Conservation (phyloP, 768 basidiomycete species). For the Chalciporus piperatus region DNA sequence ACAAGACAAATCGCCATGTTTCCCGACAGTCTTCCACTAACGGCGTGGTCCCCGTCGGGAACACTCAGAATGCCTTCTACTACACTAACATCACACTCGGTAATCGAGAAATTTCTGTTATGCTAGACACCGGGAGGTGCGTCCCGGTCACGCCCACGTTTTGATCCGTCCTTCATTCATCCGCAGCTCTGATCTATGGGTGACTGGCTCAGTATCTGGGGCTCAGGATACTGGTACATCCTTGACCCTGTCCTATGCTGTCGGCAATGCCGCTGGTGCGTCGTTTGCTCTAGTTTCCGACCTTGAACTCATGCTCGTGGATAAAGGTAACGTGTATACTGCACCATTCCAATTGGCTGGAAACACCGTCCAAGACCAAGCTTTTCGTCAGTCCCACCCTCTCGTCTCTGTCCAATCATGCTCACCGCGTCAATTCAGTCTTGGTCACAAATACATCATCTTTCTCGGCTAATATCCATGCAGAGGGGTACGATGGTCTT, state of each 20-base stretch:
- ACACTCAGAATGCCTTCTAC: slow-evolving; percentile 73
- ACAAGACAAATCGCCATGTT: slow-evolving; percentile 6
- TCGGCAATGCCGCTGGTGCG: slow-evolving; percentile 62
- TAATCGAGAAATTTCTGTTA: slow-evolving; percentile 52
- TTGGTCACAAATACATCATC: slow-evolving; percentile 59
- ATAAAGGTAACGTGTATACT: slow-evolving; percentile 53
- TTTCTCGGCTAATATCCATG: slow-evolving; percentile 58
- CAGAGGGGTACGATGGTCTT: slow-evolving; percentile 67
- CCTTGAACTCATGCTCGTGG: background rate
- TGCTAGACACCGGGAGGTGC: slow-evolving; percentile 79
- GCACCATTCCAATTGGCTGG: slow-evolving; percentile 53
- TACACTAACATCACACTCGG: slow-evolving; percentile 69
- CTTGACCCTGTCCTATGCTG: slow-evolving; percentile 61
- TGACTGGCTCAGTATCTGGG: slow-evolving; percentile 46
- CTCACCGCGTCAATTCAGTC: slow-evolving; percentile 38
- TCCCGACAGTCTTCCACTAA: slow-evolving; percentile 25
- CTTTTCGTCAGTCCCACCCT: slow-evolving; percentile 50
- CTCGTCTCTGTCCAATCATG: background rate
- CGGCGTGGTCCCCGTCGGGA: slow-evolving; percentile 45
- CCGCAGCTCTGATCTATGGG: slow-evolving; percentile 74
- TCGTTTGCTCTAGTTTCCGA: background rate
- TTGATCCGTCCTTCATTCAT: slow-evolving; percentile 2
- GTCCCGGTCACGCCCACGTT: background rate
- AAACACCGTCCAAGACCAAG: slow-evolving; percentile 59
- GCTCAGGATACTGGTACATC: slow-evolving; percentile 55